Conservation (phyloP, 108 stramenopile species). For the Skeletonema costatum region DNA sequence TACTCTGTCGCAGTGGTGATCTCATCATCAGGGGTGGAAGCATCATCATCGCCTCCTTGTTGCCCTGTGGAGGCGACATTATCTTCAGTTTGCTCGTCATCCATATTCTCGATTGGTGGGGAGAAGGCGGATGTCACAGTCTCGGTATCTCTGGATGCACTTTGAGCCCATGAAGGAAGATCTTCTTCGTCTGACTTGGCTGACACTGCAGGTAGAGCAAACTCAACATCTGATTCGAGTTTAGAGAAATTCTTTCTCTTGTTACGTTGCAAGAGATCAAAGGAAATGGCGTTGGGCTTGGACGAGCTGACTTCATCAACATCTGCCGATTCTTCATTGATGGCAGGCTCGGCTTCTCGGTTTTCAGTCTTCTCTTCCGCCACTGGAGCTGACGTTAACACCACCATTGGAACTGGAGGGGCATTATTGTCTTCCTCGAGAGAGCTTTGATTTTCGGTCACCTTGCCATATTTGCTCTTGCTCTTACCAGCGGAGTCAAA, state of each 20-base stretch:
- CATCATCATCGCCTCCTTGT: background rate
- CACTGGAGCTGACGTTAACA: background rate
- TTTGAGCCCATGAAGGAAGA: slow-evolving; percentile 5
- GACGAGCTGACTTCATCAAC: background rate
- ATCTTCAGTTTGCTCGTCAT: slow-evolving; percentile 5
- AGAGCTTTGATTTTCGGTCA: background rate
- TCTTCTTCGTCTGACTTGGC: slow-evolving; percentile 8
- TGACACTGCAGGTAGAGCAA: slow-evolving; percentile 7
- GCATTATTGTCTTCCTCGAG: background rate
- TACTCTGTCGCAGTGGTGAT: background rate
- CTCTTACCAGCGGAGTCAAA: slow-evolving; percentile 14
- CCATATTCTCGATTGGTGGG: background rate
- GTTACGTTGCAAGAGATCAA: slow-evolving; percentile 28
- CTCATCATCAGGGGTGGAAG: background rate
- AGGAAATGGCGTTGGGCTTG: background rate
- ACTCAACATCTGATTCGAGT: slow-evolving; percentile 34
- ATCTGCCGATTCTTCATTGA: background rate
- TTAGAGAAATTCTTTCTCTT: slow-evolving; percentile 26
- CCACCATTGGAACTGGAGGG: background rate
- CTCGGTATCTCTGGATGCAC: background rate
- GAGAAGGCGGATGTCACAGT: background rate
- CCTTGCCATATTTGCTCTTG: slow-evolving; percentile 13
- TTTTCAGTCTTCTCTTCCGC: background rate
- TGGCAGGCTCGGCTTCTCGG: slow-evolving; percentile 6
- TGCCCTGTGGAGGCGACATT: slow-evolving; percentile 13